Conservation (phyloP, 495 filamentous ascomycete genomes). For the Stereocaulon alpinum region DNA sequence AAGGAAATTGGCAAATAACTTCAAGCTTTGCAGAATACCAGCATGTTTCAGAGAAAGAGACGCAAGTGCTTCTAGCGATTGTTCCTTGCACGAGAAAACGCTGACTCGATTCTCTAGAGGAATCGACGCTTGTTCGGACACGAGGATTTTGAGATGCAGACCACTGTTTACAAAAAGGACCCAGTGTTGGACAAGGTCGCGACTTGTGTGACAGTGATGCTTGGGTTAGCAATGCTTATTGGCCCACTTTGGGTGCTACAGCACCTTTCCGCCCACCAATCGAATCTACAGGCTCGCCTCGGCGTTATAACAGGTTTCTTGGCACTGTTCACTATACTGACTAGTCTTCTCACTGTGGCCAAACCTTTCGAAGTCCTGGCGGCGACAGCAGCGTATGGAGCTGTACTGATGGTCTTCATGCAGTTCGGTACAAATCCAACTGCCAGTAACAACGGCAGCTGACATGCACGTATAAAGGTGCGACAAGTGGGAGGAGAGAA, state of each 20-base stretch:
- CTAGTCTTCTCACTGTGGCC: slow-evolving; percentile 21
- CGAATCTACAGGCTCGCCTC: slow-evolving; percentile 14
- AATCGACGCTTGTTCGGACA: slow-evolving; percentile 9
- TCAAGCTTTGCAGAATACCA: no score
- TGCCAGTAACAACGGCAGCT: neutral
- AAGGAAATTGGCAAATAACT: no score
- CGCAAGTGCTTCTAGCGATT: no score
- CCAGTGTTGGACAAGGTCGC: slow-evolving; percentile 21
- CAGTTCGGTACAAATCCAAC: slow-evolving; percentile 23
- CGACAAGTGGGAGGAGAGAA: no score
- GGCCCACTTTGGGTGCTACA: slow-evolving; percentile 27
- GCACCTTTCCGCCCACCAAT: neutral
- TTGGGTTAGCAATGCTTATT: slow-evolving; percentile 27
- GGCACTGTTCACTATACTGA: slow-evolving; percentile 23
- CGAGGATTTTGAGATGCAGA: slow-evolving; percentile 13
- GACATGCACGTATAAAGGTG: neutral
- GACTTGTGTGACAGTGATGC: slow-evolving; percentile 18
- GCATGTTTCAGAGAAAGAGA: no score
- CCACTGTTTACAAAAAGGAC: slow-evolving; percentile 21
- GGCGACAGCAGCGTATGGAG: slow-evolving; percentile 30
- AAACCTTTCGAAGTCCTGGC: slow-evolving; percentile 28
- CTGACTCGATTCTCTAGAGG: no score
- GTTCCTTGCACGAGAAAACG: no score
- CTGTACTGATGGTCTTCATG: slow-evolving; percentile 30
- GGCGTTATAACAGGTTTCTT: slow-evolving; percentile 27